A percentile compares a stretch with the other conserved stretches of the same genome.
Conservation (phyloP, 306 rosid species). For the Senna tora region DNA sequence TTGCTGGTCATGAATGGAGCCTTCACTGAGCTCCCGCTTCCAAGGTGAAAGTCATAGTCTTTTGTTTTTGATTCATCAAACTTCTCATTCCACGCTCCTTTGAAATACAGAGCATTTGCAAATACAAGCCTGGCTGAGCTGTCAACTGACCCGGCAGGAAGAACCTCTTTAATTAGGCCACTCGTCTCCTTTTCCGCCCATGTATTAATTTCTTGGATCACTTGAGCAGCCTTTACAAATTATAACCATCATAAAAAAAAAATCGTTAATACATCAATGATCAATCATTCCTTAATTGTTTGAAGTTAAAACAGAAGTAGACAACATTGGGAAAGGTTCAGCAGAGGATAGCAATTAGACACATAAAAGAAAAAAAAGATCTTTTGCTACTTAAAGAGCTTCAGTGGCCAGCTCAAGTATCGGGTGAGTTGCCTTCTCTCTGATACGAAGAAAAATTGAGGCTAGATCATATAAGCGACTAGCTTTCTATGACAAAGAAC, state of each 20-base stretch:
- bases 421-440: not conserved
- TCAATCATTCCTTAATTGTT: not conserved
- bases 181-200: slow-evolving; percentile 79
- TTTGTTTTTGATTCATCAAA: slow-evolving; percentile 65
- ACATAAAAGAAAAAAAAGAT: not conserved
- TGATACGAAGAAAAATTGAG: slow-evolving; percentile 1
- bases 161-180: slow-evolving; percentile 69
- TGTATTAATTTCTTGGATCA: slow-evolving; percentile 59
- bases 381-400: slow-evolving; percentile 11
- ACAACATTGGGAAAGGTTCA: not conserved
- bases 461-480: not conserved
- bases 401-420: slow-evolving; percentile 12
- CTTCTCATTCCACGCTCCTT: slow-evolving; percentile 70
- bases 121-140: slow-evolving; percentile 58
- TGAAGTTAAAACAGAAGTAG: slow-evolving; percentile 12
- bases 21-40: slow-evolving; percentile 55
- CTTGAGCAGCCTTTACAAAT: slow-evolving; percentile 62
- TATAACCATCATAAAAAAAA: slow-evolving; percentile 26
- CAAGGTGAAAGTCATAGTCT: slow-evolving; percentile 65
- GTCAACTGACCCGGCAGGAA: slow-evolving; percentile 64
- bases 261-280: slow-evolving; percentile 13
- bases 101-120: slow-evolving; percentile 81
- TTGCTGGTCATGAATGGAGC: slow-evolving; percentile 80
- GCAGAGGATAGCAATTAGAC: not conserved
- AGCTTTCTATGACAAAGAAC: not conserved